Evolutionary conservation across 1,139 yeast species (phyloP).

Genomic region (Diutina rugosa): DNA sequence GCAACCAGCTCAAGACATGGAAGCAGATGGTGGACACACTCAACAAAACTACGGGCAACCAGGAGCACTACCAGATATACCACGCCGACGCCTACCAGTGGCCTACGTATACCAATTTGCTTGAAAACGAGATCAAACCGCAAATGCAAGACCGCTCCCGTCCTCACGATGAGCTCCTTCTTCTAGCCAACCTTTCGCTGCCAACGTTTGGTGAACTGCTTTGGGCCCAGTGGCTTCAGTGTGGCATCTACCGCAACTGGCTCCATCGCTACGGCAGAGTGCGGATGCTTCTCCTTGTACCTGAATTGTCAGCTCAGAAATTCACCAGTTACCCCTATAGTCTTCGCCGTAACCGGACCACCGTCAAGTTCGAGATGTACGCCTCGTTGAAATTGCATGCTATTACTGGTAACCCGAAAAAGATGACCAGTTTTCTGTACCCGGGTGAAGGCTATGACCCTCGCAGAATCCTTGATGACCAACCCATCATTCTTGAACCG

Average conservation of each 20-base stretch:
- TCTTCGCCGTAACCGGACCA: constrained; percentile 37
- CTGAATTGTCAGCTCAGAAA: constrained; percentile 47
- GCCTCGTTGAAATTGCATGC: constrained; percentile 43
- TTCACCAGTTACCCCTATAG: constrained; percentile 39
- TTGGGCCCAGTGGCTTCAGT: constrained; percentile 63
- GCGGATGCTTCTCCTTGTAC: constrained; percentile 52
- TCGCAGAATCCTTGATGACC: constrained; percentile 21
- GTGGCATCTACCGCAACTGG: constrained; percentile 66
- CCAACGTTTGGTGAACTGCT: constrained; percentile 47
- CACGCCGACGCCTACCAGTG: constrained; percentile 50
- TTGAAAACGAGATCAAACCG: constrained; percentile 30
- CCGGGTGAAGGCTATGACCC: constrained; percentile 20
- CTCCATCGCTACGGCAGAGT: constrained; percentile 62
- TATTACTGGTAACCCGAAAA: constrained; percentile 13
- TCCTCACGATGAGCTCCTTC: constrained; percentile 50
- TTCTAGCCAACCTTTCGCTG: constrained; percentile 52
- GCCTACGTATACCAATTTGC: constrained; percentile 39
- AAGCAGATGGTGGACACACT: constrained; percentile 12
- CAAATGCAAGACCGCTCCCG: constrained; percentile 23
- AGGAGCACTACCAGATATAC: constrained; percentile 18
- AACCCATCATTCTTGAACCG: constrained; percentile 20
- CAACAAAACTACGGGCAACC: constrained; percentile 11
- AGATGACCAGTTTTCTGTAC: constrained; percentile 9
- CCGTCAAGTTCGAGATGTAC: constrained; percentile 48
- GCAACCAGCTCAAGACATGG: constrained; percentile 22